These are phyloP conservation scores for Takakia lepidozioides DNA, from an alignment of 225 moss, liverwort and hornwort genomes.

Conservation along the genomic window DNA sequence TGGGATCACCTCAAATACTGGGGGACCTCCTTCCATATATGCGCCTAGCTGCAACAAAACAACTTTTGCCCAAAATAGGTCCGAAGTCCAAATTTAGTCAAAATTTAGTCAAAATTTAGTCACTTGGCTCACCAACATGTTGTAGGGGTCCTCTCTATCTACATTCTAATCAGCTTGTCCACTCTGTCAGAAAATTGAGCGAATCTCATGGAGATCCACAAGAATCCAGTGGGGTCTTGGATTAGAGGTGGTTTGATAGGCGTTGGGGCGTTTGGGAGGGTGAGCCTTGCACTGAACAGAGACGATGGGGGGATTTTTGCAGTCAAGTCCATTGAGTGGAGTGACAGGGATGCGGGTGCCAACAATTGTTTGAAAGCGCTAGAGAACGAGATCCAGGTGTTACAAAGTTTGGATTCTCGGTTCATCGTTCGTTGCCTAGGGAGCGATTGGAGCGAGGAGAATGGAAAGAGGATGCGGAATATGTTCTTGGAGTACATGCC, in stretches of 20 bases:
- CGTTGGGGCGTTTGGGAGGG: constrained; percentile 83
- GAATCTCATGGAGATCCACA: no score
- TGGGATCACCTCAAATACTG: no score
- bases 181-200: no score
- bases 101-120: no score
- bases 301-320: constrained; percentile 75
- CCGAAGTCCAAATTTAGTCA: no score
- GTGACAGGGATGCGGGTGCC: constrained; percentile 27
- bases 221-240: no score
- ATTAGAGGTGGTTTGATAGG: constrained; percentile 88
- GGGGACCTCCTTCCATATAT: no score
- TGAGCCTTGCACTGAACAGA: constrained; percentile 76
- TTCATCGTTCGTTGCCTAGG: constrained; percentile 73
- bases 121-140: no score
- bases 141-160: no score
- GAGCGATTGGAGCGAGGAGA: constrained; percentile 58
- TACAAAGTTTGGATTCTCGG: constrained; percentile 61
- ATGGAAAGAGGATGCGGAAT: constrained; percentile 57
- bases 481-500: constrained; percentile 96
- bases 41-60: no score
- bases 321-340: constrained; percentile 72
- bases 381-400: constrained; percentile 76
- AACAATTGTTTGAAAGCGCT: constrained; percentile 53
- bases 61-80: no score
- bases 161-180: no score